Conservation (phyloP, 192 early-diverging fungal genomes). For the Geranomyces variabilis region DNA sequence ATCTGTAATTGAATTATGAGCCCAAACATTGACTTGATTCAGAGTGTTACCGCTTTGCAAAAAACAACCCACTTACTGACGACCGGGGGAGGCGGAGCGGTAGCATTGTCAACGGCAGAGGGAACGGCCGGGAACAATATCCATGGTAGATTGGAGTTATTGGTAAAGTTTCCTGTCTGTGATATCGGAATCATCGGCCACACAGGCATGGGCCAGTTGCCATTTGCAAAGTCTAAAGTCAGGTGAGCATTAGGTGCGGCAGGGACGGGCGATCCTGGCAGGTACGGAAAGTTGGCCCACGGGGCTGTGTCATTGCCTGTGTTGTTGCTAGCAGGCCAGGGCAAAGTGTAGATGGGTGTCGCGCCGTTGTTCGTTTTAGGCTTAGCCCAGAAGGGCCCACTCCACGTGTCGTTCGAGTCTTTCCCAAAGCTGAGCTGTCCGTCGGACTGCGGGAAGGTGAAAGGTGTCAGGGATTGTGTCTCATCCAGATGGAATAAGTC, state of each 20-base stretch:
- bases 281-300: constrained; percentile 9
- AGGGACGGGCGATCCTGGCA: neutral
- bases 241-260: constrained; percentile 4
- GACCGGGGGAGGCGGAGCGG: neutral
- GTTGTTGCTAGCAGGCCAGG: neutral
- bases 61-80: neutral
- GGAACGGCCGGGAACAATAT: constrained; percentile 1
- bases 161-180: neutral
- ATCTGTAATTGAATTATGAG: neutral
- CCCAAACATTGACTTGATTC: neutral
- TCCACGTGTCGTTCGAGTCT: constrained; percentile 8
- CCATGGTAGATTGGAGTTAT: neutral
- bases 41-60: neutral
- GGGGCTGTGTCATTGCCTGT: neutral
- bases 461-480: neutral
- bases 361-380: neutral
- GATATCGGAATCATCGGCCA: constrained; percentile 5
- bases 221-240: neutral
- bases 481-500: neutral
- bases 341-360: constrained; percentile 2
- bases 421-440: neutral
- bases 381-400: constrained; percentile 5
- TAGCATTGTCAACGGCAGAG: neutral
- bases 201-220: neutral
- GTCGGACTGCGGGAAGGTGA: neutral